Percentiles rank a stretch among this genome's conserved stretches.
Evolutionary conservation across 2,329 filamentous ascomycete species (phyloP).

Genomic region (Dactylonectria estremocensis): DNA sequence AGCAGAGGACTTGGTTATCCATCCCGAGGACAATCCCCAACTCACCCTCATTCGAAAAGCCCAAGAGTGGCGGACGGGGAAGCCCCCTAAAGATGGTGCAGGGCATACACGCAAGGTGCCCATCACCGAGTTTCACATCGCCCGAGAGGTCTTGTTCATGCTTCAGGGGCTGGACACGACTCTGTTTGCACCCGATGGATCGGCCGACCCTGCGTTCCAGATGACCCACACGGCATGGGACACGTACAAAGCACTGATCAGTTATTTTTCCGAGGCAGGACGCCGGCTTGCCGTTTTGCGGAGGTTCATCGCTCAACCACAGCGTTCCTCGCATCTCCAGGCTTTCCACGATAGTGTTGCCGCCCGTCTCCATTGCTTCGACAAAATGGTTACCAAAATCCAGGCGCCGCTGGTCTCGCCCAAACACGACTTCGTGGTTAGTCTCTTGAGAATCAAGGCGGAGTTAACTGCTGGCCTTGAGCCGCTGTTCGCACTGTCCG

Average conservation of each 20-base stretch:
- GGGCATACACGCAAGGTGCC: constrained; percentile 57
- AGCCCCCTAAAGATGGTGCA: constrained; percentile 53
- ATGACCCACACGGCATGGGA: constrained; percentile 65
- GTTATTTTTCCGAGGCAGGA: constrained; percentile 63
- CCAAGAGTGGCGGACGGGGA: constrained; percentile 56
- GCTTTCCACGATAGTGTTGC: constrained; percentile 78
- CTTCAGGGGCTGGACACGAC: constrained; percentile 83
- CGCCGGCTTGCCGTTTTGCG: constrained; percentile 63
- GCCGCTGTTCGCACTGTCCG: constrained; percentile 73
- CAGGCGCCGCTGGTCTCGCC: constrained; percentile 74
- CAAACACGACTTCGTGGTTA: constrained; percentile 71
- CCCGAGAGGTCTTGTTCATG: constrained; percentile 89
- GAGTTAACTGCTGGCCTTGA: constrained; percentile 69
- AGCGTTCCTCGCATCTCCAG: constrained; percentile 74
- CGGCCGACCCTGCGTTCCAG: constrained; percentile 60
- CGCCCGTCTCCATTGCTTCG: constrained; percentile 70
- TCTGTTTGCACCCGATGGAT: constrained; percentile 70
- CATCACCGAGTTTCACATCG: constrained; percentile 79
- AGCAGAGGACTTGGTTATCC: constrained; percentile 54
- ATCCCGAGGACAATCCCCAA: constrained; percentile 51
- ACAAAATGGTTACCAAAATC: constrained; percentile 70
- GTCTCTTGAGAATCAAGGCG: constrained; percentile 73
- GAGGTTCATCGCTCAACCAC: constrained; percentile 58
- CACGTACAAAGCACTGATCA: constrained; percentile 64
- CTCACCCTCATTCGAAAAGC: constrained; percentile 51